These are phyloP conservation scores for Carpinus fangiana DNA, from an alignment of 306 rosid species.

Conservation along the genomic window DNA sequence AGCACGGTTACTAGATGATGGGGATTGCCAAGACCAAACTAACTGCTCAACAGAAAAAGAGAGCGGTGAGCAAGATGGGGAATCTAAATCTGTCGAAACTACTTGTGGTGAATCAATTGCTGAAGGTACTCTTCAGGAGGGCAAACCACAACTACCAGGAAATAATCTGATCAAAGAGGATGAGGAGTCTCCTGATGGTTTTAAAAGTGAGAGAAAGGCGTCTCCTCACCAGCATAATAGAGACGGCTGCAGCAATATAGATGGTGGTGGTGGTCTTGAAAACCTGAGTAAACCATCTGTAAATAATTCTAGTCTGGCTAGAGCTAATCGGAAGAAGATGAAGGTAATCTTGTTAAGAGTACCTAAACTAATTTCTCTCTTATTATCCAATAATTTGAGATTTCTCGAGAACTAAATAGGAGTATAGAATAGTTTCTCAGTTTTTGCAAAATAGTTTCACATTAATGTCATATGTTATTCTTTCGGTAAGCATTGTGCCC, in stretches of 20 bases:
- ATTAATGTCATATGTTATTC: too few relatives aligned
- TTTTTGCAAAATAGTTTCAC: too few relatives aligned
- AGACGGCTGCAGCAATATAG: constrained; percentile 30
- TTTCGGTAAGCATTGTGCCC: too few relatives aligned
- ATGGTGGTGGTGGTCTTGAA: constrained; percentile 30
- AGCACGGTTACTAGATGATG: constrained; percentile 67
- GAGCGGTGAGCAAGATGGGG: constrained; percentile 66
- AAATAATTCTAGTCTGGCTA: constrained; percentile 38
- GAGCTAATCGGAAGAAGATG: constrained; percentile 73
- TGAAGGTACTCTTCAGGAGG: constrained; percentile 43
- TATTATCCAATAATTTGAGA: not conserved
- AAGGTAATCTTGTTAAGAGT: constrained; percentile 51
- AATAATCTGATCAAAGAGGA: constrained; percentile 49
- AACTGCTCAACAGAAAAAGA: constrained; percentile 68
- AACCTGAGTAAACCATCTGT: constrained; percentile 41
- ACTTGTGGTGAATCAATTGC: constrained; percentile 46
- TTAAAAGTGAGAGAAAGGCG: constrained; percentile 34
- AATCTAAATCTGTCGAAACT: constrained; percentile 79
- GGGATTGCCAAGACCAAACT: constrained; percentile 86
- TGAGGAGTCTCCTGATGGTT: constrained; percentile 49
- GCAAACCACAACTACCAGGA: constrained; percentile 31
- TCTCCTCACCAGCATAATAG: constrained; percentile 32
- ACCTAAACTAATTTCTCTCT: not conserved
- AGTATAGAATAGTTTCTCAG: not conserved
- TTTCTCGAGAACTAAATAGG: not conserved